A percentile compares a stretch with the other conserved stretches of the same genome.
Conservation (phyloP, 2,329 filamentous ascomycete species). For the Paracorniculantispora psalliotae region DNA sequence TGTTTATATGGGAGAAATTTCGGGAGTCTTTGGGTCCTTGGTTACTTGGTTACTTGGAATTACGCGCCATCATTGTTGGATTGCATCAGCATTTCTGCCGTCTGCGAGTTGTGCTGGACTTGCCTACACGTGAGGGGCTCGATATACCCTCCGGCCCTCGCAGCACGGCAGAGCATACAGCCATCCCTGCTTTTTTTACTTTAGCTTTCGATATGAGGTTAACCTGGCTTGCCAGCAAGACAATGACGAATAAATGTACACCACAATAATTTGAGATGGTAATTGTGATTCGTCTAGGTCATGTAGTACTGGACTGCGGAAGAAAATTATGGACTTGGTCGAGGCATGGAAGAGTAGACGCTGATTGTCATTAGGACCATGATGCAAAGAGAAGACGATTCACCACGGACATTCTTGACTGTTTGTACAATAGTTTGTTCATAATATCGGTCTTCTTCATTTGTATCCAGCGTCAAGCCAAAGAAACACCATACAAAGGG, state of each 20-base stretch:
- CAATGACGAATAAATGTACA: conserved; percentile 1
- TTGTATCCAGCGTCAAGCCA: neutral
- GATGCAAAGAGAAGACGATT: no score
- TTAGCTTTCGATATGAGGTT: neutral
- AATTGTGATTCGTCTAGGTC: no score
- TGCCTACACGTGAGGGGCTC: neutral
- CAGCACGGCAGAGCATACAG: neutral
- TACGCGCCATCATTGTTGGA: conserved; percentile 28
- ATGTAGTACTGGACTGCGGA: no score
- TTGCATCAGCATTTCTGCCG: conserved; percentile 26
- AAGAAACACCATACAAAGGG: neutral
- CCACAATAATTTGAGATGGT: no score
- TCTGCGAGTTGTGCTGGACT: neutral
- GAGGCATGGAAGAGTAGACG: no score
- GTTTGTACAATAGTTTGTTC: neutral
- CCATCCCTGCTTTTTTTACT: neutral
- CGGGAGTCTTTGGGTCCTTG: conserved; percentile 36
- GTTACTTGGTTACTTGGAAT: conserved; percentile 27
- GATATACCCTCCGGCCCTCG: conserved; percentile 2
- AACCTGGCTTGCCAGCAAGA: conserved; percentile 1
- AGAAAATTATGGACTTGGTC: no score
- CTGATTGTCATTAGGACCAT: no score
- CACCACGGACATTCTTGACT: no score
- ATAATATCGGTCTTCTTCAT: conserved; percentile 1
- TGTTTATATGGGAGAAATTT: conserved; percentile 29